Base-by-base conservation (phyloP, 2,329 filamentous ascomycete species). In the Botryotinia calthae region DNA sequence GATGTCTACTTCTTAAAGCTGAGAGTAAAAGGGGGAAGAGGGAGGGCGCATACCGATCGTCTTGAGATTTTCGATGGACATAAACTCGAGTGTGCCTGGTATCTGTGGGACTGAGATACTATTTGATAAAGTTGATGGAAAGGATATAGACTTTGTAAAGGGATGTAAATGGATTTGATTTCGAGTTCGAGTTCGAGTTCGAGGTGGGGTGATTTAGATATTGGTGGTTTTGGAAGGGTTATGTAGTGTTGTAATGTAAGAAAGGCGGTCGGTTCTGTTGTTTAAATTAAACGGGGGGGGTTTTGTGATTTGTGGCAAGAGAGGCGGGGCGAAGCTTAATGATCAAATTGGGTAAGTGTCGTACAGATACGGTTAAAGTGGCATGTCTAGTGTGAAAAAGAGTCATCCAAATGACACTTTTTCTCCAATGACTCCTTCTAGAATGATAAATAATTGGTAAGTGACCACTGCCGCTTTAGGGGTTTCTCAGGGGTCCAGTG, bases 51-150 rank as follows among this genome's bases (percentile, higher is more conserved):
- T 86, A 96, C 93, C 93, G 91, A 94, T 94, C 88, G 91, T 91
- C 90, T 96, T 96, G 87, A 97, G 92, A 90, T 97, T 97, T 94
- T 96, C 93, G 93, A 96, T 96, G 90, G 93, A 96, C 93, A 96
- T 96, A 95, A 94, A 95, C 91, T 92, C 91, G 90, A 87, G 87
- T 89, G 90, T 90, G 88, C 82, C 85, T 86, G 87, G 81, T 82
- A 83, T 73, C 68, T 73, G 76, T 78, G 75, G 78, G 78, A 67
- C 62, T 67, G 42, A 34, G 31, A 72, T 72, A 48, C 70, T 72
- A 28, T 72, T 48, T 42, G 71, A 56, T 56, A 56, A 56, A 28
- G 40, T 37, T 67, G 65, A 67, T 67, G 48, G 25, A 56, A 56
- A 56, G 9, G n/a, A 42, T 22, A 34, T 54, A 54, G 31, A 40